Percentiles rank a stretch among this genome's conserved stretches.
Evolutionary conservation across 1,284 basidiomycete genomes (phyloP).

Genomic region (Sporisorium exsertum): DNA sequence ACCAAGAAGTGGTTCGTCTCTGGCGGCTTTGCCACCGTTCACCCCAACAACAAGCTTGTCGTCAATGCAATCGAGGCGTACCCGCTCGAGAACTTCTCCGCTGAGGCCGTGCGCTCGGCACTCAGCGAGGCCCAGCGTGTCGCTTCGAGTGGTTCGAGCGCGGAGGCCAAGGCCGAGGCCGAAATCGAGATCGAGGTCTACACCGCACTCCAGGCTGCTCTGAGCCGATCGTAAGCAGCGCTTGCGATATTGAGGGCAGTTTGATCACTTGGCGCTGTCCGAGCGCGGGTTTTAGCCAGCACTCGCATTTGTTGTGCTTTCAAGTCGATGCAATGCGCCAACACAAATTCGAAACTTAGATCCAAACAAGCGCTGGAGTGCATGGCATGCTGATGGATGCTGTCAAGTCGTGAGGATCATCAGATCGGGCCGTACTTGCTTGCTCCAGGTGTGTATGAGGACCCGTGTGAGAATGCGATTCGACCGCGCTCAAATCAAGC

Average conservation of each 20-base stretch:
- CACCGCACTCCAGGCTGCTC: conserved; percentile 89
- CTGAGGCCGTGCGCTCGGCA: conserved; percentile 87
- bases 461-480: no score
- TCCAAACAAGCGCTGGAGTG: neutral
- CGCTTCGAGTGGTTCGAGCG: conserved; percentile 83
- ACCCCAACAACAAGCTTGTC: conserved; percentile 95
- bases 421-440: no score
- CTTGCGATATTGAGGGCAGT: neutral
- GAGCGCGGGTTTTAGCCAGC: neutral
- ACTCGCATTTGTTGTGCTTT: neutral
- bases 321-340: no score
- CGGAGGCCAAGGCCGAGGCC: conserved; percentile 93
- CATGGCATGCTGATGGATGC: neutral
- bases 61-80: conserved; percentile 98
- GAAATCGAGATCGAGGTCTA: conserved; percentile 95
- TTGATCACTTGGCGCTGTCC: neutral
- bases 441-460: neutral
- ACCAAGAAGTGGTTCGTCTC: conserved; percentile 76
- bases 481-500: no score
- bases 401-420: neutral
- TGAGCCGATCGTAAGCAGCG: conserved; percentile 69
- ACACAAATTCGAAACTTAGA: conserved; percentile 25
- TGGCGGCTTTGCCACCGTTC: conserved; percentile 96
- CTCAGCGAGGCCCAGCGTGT: conserved; percentile 90
- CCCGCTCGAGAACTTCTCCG: conserved; percentile 88